These are phyloP conservation scores for Diutina siamensis DNA, from an alignment of 1,139 yeast species.

Conservation along the genomic window DNA sequence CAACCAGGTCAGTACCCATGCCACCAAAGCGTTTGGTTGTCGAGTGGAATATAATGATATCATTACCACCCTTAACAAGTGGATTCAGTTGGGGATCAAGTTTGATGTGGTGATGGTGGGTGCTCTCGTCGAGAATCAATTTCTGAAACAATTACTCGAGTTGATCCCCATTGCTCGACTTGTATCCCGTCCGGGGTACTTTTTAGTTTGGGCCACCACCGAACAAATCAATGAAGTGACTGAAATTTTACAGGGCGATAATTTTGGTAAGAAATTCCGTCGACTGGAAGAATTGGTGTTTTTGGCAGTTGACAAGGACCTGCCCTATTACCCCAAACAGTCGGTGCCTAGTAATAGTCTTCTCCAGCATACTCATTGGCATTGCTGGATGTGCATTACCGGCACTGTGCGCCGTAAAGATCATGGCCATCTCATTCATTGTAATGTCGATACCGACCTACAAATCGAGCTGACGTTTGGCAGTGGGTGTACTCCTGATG, in stretches of 20 bases:
- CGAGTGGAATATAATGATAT: constrained; percentile 42
- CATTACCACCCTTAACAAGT: constrained; percentile 40
- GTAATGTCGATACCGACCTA: constrained; percentile 85
- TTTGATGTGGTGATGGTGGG: constrained; percentile 93
- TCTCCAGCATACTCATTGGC: constrained; percentile 60
- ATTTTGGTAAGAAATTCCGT: constrained; percentile 68
- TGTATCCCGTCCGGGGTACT: constrained; percentile 75
- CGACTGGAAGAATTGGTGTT: constrained; percentile 79
- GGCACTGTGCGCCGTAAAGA: constrained; percentile 84
- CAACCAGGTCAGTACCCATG: constrained; percentile 33
- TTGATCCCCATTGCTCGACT: constrained; percentile 61
- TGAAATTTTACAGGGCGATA: constrained; percentile 41
- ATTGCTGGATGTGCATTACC: constrained; percentile 95
- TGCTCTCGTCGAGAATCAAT: constrained; percentile 64
- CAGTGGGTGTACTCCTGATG: constrained; percentile 44
- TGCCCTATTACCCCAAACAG: constrained; percentile 33
- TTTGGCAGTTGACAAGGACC: constrained; percentile 46
- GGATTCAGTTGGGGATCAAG: constrained; percentile 50
- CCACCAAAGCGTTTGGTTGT: constrained; percentile 57
- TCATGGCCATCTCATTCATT: constrained; percentile 76
- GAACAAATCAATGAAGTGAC: constrained; percentile 57
- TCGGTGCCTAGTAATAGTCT: constrained; percentile 13
- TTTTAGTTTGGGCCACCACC: constrained; percentile 80
- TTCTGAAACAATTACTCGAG: constrained; percentile 45
- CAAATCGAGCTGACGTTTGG: constrained; percentile 34